Conservation (phyloP, 2,329 filamentous ascomycete species). For the Diplodia seriata region DNA sequence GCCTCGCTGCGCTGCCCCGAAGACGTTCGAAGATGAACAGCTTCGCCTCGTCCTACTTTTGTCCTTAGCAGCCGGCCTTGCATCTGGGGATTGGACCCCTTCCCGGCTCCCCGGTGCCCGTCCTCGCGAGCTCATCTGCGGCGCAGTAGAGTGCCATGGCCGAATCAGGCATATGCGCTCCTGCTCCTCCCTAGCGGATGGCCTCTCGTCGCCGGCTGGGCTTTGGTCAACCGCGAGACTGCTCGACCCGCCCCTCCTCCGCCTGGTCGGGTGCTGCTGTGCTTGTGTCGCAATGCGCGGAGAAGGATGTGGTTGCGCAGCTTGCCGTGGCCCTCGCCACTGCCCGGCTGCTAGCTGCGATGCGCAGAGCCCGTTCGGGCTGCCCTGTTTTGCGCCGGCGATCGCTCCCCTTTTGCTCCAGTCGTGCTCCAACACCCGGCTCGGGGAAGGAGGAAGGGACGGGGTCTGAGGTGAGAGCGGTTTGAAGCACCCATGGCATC, state of each 20-base stretch:
- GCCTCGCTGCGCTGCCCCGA: conserved; percentile 13
- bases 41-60: background rate
- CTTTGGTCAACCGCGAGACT: background rate
- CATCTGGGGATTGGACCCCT: conserved; percentile 1
- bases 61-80: conserved; percentile 1
- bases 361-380: background rate
- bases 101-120: background rate
- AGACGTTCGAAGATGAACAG: conserved; percentile 22
- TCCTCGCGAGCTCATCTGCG: background rate
- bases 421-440: background rate
- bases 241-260: too few species aligned
- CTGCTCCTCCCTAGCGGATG: background rate
- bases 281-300: background rate
- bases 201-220: background rate
- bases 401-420: background rate
- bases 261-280: background rate
- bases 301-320: background rate
- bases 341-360: background rate
- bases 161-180: background rate
- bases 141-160: background rate
- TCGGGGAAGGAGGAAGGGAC: conserved; percentile 4
- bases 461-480: background rate
- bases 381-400: conserved; percentile 2
- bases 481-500: background rate
- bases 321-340: background rate